Evolutionary conservation across 2,329 filamentous ascomycete genomes (phyloP), one percentile per base, ranked within the genome.

Genomic region (Chaetomium strumarium): DNA sequence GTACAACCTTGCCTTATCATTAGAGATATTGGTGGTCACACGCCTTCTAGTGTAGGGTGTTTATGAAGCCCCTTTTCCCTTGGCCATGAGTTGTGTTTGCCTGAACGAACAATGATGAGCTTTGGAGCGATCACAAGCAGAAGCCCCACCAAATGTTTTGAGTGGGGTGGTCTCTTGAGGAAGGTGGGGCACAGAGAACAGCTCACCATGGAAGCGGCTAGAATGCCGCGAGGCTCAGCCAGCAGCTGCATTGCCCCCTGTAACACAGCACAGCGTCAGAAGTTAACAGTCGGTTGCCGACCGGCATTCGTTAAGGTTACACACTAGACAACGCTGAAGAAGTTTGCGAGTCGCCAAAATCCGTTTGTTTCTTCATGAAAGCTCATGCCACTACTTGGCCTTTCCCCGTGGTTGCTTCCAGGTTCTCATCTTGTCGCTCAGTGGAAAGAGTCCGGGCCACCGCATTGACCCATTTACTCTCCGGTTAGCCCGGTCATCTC

Each of bases 191-290:
- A 17, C 20, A 30, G 10, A 17, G 31, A 30, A 56, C 51, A 53
- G 36, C 55, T 38, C 44, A 46, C 39, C 39, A 56, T 56, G 55
- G 55, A 56, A 56, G 55, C 55, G 48, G 51, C 55, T 56, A 49
- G 55, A 56, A 56, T 46, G 30, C 43, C 33, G 30, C 48, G 45
- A 53, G 34, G 43, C 42, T 38, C 33, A 38, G 16, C 40, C 33
- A 38, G 16, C 40, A 16, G 29, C 29, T 19, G 36, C 40, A 4
- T 16, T 34, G 38, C 44, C 50, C 45, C 34, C 33, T 44, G 36
- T 17, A n/a, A 14, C 34, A 14, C 39, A 3, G 12, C 19, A 30
- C 39, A 3, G 12, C 19, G 16, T 31, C 40, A 43, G 16, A 16
- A 13, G 9, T 14, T 19, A 30, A 17, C 24, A 24, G n/a, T 37